These are phyloP conservation scores for Brettanomyces custersianus DNA, from an alignment of 805 yeast species.

Conservation along the genomic window DNA sequence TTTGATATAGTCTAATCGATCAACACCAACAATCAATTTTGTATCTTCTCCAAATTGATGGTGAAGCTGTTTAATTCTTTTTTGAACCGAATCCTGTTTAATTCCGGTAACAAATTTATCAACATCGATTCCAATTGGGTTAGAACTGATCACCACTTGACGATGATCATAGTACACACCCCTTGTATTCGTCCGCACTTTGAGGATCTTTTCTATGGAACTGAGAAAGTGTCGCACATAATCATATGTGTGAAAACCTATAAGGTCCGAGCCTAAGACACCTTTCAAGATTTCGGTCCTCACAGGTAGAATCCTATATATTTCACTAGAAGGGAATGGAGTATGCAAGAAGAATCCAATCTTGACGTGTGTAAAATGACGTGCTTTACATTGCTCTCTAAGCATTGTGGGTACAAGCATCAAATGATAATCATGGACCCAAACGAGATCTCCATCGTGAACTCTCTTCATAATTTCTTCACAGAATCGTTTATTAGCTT, in stretches of 20 bases:
- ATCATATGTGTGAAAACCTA: slow-evolving; percentile 99
- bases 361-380: slow-evolving; percentile 45
- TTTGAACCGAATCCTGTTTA: slow-evolving; percentile 48
- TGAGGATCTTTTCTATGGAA: slow-evolving; percentile 75
- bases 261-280: slow-evolving; percentile 84
- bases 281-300: slow-evolving; percentile 88
- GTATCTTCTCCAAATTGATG: slow-evolving; percentile 58
- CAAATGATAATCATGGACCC: slow-evolving; percentile 98
- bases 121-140: slow-evolving; percentile 98
- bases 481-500: slow-evolving; percentile 82
- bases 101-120: slow-evolving; percentile 82
- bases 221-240: slow-evolving; percentile 94
- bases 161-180: slow-evolving; percentile 76
- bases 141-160: slow-evolving; percentile 83
- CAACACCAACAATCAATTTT: slow-evolving; percentile 93
- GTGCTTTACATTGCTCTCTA: slow-evolving; percentile 46
- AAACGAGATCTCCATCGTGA: slow-evolving; percentile 76
- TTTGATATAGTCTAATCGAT: slow-evolving; percentile 90
- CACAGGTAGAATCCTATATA: slow-evolving; percentile 91
- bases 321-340: slow-evolving; percentile 96
- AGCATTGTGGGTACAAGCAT: slow-evolving; percentile 91
- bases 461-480: slow-evolving; percentile 59
- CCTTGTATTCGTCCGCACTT: slow-evolving; percentile 80
- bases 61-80: slow-evolving; percentile 55
- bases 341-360: slow-evolving; percentile 95